phyloP scores from a whole-genome alignment of 495 filamentous ascomycete genomes.

The Neurospora tetraspora region DNA sequence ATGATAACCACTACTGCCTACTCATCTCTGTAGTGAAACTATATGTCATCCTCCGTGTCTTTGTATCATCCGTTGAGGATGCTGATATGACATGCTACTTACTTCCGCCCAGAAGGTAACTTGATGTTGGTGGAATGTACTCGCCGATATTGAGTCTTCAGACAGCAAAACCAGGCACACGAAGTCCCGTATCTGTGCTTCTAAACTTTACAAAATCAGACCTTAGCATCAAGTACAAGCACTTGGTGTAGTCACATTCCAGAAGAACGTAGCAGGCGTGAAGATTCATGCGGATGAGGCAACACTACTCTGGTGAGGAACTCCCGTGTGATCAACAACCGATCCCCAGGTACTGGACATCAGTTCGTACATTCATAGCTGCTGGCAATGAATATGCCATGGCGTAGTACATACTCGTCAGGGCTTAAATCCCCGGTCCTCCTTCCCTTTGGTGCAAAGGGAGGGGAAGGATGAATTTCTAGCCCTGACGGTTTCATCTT shows the following conservation, averaged over 20 bases:
- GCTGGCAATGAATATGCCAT: neutral
- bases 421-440: no score
- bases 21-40: neutral
- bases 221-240: neutral
- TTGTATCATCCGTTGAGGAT: neutral
- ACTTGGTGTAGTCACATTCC: neutral
- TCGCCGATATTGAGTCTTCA: neutral
- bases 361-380: neutral
- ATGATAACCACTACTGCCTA: neutral
- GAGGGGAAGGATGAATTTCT: no score
- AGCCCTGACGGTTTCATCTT: neutral
- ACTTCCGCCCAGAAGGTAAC: neutral
- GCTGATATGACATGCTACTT: neutral
- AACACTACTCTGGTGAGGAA: neutral
- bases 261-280: neutral
- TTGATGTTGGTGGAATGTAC: neutral
- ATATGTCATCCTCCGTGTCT: neutral
- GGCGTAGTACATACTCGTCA: neutral
- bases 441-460: no score
- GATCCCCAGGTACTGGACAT: neutral
- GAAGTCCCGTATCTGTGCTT: neutral
- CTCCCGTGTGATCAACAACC: neutral
- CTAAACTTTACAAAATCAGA: neutral
- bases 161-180: neutral
- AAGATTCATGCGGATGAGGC: neutral